Evolutionary conservation across 306 rosid genomes (phyloP).

Genomic region (Ormosia semicastrata): DNA sequence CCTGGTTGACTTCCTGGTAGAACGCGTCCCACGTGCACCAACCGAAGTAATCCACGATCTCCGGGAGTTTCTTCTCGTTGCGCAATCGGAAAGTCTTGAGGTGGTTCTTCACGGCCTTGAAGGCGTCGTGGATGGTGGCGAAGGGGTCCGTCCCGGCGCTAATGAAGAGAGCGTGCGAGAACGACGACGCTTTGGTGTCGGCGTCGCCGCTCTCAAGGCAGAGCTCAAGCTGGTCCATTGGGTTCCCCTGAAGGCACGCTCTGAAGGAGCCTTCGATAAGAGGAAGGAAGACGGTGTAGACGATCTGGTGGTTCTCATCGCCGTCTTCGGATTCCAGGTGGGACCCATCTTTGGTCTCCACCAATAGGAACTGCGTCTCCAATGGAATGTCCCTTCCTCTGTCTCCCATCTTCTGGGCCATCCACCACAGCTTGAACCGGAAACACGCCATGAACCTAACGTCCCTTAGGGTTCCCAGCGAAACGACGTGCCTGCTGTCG

Average conservation of each 20-base stretch:
- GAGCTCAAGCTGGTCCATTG: conserved; percentile 59
- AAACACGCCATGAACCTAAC: conserved; percentile 81
- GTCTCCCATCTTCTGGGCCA: conserved; percentile 92
- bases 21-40: conserved; percentile 99
- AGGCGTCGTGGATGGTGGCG: conserved; percentile 52
- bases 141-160: conserved; percentile 83
- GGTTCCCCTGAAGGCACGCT: conserved; percentile 71
- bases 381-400: conserved; percentile 70
- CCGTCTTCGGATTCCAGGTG: conserved; percentile 54
- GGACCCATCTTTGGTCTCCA: conserved; percentile 73
- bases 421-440: conserved; percentile 97
- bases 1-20: conserved; percentile 81
- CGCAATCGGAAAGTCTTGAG: conserved; percentile 72
- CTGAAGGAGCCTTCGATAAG: conserved; percentile 76
- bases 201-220: conserved; percentile 84
- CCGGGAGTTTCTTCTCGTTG: conserved; percentile 85
- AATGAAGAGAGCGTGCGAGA: conserved; percentile 53
- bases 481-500: conserved; percentile 65
- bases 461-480: conserved; percentile 52
- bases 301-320: conserved; percentile 43
- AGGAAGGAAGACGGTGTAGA: conserved; percentile 80
- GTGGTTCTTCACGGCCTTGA: conserved; percentile 53
- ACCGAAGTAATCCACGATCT: conserved; percentile 66
- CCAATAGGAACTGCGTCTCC: conserved; percentile 80
- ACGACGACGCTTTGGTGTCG: conserved; percentile 63